phyloP scores from a whole-genome alignment of 192 early-diverging fungal species.

The Glomus cerebriforme region DNA sequence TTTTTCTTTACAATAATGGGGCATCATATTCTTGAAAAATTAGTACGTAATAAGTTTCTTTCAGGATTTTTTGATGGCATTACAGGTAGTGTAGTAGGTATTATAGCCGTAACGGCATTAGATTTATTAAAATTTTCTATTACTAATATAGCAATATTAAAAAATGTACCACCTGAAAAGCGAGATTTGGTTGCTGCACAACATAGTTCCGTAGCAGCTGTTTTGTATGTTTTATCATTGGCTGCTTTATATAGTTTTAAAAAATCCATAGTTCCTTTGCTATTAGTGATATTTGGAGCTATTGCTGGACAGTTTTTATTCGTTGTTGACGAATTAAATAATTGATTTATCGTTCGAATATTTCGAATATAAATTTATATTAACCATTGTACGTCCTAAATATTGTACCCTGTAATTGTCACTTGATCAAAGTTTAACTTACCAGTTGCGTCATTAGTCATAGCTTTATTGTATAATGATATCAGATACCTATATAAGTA shows the following conservation, averaged over 20 bases:
- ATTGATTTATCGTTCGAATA: too few species aligned
- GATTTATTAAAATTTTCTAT: constrained; percentile 26
- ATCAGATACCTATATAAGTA: too few species aligned
- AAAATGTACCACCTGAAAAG: not conserved
- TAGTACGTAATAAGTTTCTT: constrained; percentile 32
- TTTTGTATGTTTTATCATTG: constrained; percentile 28
- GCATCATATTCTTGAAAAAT: constrained; percentile 26
- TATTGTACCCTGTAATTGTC: too few species aligned
- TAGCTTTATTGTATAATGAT: too few species aligned
- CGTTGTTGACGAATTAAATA: not conserved
- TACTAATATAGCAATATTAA: not conserved
- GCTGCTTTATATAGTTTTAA: constrained; percentile 14
- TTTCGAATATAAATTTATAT: too few species aligned
- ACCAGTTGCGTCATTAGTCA: too few species aligned
- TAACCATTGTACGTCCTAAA: too few species aligned
- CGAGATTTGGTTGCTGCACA: not conserved
- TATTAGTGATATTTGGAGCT: constrained; percentile 25
- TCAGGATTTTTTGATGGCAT: constrained; percentile 39
- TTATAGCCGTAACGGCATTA: constrained; percentile 30
- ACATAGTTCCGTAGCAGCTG: constrained; percentile 13
- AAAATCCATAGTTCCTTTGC: not conserved
- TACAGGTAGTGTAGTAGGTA: constrained; percentile 29
- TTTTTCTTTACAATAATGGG: constrained; percentile 36
- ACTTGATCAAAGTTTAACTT: too few species aligned
- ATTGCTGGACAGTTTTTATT: constrained; percentile 36